A percentile compares a stretch with the other conserved stretches of the same genome.
phyloP scores from a whole-genome alignment of 352 stramenopile genomes.

The Phytophthora boehmeriae region DNA sequence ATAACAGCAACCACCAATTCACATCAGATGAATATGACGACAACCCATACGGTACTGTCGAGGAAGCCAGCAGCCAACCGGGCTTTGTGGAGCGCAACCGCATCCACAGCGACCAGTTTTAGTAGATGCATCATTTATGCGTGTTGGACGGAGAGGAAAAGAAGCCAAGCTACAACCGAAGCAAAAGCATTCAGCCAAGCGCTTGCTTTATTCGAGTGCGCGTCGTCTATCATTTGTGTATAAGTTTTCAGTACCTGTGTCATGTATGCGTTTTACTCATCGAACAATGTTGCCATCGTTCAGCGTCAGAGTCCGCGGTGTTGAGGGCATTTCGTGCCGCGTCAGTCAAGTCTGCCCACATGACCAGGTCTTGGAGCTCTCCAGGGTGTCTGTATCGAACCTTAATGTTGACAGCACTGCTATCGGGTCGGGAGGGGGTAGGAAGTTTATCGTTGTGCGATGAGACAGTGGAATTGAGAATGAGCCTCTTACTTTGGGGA shows the following conservation, averaged over 20 bases:
- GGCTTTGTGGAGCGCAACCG: constrained; percentile 58
- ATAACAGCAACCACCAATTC: constrained; percentile 8
- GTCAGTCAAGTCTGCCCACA: background rate
- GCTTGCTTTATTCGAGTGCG: no score
- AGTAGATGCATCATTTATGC: constrained; percentile 13
- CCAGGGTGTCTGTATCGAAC: background rate
- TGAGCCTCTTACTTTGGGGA: no score
- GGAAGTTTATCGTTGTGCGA: no score
- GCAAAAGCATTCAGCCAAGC: background rate
- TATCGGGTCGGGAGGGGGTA: background rate
- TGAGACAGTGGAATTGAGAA: no score
- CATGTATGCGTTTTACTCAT: no score
- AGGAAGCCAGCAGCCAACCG: constrained; percentile 48
- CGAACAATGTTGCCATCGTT: no score
- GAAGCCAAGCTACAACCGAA: constrained; percentile 1
- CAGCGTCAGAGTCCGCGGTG: no score
- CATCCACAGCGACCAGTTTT: constrained; percentile 66
- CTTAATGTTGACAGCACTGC: no score
- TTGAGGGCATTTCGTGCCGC: no score
- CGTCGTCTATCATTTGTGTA: no score
- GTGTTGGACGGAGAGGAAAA: constrained; percentile 3
- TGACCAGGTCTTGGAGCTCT: background rate
- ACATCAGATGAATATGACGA: constrained; percentile 7
- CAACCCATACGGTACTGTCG: constrained; percentile 16
- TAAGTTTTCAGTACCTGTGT: no score